phyloP scores from a whole-genome alignment of 768 basidiomycete species.

The Russula foetens region DNA sequence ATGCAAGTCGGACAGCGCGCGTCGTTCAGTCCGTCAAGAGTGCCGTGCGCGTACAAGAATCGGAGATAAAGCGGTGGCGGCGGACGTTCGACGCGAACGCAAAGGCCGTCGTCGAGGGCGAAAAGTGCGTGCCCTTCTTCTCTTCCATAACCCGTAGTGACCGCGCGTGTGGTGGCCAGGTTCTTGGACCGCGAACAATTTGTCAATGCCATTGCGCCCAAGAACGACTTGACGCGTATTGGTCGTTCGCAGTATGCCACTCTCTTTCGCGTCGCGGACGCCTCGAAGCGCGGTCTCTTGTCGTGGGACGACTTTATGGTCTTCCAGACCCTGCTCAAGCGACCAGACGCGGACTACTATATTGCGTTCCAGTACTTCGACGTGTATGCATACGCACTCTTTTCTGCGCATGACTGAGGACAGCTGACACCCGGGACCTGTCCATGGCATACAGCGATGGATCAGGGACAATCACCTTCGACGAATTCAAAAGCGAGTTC shows the following conservation, averaged over 20 bases:
- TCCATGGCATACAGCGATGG: slow-evolving; percentile 50
- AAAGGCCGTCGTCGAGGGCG: slow-evolving; percentile 58
- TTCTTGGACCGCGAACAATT: slow-evolving; percentile 84
- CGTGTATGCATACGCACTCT: slow-evolving; percentile 40
- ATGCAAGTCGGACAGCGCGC: slow-evolving; percentile 29
- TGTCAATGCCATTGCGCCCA: slow-evolving; percentile 91
- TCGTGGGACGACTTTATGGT: slow-evolving; percentile 96
- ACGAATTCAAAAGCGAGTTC: slow-evolving; percentile 93
- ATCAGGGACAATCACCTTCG: slow-evolving; percentile 87
- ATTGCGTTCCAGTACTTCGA: slow-evolving; percentile 97
- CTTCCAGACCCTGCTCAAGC: slow-evolving; percentile 88
- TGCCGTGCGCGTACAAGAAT: slow-evolving; percentile 66
- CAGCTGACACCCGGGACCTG: background rate
- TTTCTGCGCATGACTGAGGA: background rate
- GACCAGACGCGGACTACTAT: slow-evolving; percentile 95
- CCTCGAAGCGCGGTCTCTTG: slow-evolving; percentile 63
- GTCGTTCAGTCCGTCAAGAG: slow-evolving; percentile 58
- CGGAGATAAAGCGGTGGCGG: slow-evolving; percentile 82
- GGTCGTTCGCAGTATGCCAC: slow-evolving; percentile 83
- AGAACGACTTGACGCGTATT: slow-evolving; percentile 77
- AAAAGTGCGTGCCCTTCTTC: slow-evolving; percentile 53
- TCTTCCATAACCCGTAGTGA: background rate
- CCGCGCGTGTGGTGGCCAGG: slow-evolving; percentile 34
- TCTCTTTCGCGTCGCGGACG: slow-evolving; percentile 84
- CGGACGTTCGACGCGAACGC: slow-evolving; percentile 82